phyloP scores from a whole-genome alignment of 441 rosid species.

The Populus tomentosa region DNA sequence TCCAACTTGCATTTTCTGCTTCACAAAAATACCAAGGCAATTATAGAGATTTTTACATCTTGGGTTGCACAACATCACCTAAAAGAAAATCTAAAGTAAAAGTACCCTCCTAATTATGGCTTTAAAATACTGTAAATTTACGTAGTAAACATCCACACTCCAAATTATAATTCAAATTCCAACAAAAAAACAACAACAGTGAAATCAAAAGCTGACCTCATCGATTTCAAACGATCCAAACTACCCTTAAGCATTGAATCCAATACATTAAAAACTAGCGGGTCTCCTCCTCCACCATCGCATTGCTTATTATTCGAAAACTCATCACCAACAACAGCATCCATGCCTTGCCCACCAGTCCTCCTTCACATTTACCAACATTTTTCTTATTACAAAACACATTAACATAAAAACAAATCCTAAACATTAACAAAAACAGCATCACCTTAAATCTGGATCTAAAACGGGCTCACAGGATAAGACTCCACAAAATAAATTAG shows the following conservation, averaged over 20 bases:
- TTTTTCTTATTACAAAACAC: background rate
- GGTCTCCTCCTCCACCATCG: conserved; percentile 34
- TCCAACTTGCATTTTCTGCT: background rate
- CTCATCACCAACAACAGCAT: conserved; percentile 28
- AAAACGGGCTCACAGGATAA: conserved; percentile 18
- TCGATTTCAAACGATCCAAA: conserved; percentile 54
- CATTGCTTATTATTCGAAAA: conserved; percentile 25
- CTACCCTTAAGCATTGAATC: conserved; percentile 56
- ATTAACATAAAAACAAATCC: background rate
- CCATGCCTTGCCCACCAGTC: conserved; percentile 25
- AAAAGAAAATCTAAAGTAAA: background rate
- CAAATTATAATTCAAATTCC: background rate
- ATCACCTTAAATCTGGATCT: conserved; percentile 33
- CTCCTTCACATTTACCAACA: conserved; percentile 5
- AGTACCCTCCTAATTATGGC: background rate
- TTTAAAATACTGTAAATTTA: background rate
- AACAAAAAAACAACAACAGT: background rate
- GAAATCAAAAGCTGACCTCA: conserved; percentile 41
- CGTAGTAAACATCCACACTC: background rate
- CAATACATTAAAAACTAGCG: conserved; percentile 41
- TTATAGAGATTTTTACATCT: too few relatives aligned
- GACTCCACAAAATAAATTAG: conserved; percentile 26
- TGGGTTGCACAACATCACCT: too few relatives aligned
- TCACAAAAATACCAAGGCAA: too few relatives aligned
- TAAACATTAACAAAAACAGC: background rate